phyloP scores from a whole-genome alignment of 2,329 filamentous ascomycete species.

The Biscogniauxia sp. region DNA sequence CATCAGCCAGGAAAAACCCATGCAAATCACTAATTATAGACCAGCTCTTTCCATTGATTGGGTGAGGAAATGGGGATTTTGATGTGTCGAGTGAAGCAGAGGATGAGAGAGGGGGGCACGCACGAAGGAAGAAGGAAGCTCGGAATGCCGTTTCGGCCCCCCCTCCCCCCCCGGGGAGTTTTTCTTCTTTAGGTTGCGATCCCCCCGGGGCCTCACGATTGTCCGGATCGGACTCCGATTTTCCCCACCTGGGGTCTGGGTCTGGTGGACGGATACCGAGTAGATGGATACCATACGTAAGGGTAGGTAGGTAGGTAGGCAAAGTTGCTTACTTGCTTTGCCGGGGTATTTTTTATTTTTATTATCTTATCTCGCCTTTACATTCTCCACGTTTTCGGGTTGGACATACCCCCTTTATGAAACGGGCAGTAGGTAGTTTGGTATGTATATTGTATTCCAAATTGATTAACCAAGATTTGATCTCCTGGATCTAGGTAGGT shows the following conservation, averaged over 20 bases:
- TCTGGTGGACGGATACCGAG: background rate
- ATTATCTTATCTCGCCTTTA: no score
- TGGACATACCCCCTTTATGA: background rate
- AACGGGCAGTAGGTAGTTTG: background rate
- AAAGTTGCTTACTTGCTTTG: no score
- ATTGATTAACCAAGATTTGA: background rate
- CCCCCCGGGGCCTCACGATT: no score
- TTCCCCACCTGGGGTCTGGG: background rate
- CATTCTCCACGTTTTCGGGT: background rate
- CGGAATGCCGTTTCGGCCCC: no score
- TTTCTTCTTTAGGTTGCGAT: background rate
- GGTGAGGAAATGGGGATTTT: no score
- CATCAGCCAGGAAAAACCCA: no score
- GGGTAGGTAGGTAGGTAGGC: background rate
- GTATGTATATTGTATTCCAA: background rate
- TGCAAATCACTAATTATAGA: no score
- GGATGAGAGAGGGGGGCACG: no score
- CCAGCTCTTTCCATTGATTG: no score
- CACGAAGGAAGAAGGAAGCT: no score
- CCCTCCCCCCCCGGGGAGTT: no score
- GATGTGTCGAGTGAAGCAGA: no score
- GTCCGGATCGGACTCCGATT: background rate
- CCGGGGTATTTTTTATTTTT: background rate
- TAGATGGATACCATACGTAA: background rate
- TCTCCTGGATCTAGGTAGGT: background rate